Evolutionary conservation across 176 grass and related monocot species (phyloP), one percentile per base, ranked within the genome.

Genomic region (Avena atlantica): DNA sequence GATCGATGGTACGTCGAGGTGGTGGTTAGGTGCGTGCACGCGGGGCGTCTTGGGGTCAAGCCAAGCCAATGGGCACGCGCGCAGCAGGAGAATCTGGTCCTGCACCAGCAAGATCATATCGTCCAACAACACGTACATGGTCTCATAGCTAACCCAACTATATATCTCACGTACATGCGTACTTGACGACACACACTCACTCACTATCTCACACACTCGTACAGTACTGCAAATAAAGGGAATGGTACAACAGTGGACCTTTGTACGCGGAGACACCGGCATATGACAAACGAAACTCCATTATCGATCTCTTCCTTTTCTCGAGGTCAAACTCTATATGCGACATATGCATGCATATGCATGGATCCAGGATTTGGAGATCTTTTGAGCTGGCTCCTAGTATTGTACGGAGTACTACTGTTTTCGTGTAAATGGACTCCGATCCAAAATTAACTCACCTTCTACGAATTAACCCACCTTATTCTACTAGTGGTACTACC

Each of bases 51-150:
- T 42, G 59, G 61, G 84, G 78, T 81, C 57, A 63, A 51, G 36
- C 64, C 25, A 34, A 2, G 64, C 61, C 23, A 63, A 63, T 53
- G 13, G 53, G 29, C 40, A 23, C 23, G 31, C 55, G 19, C 4
- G 66, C 70, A 29, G 37, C 34, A 24, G 3, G 12, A 31, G 21
- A 67, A 89, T 89, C 76, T 70, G 55, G 24, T 50, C 9, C 16
- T 76, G 73, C 84, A 90, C 89, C 89, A 87, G 84, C 89, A 87
- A 53, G 45, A 86, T 89, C 83, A 31, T 6, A 86, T 89, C 83
- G 31, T 3, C 27, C 8, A 11, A 61, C 8, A 29, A 29, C 27
- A 29, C 27, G 27, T 29, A n/a, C 72, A 65, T 74, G 40, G 4
- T 44, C 24, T 24, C 8, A 8, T 3, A 17, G 37, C 37, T 27